phyloP scores from a whole-genome alignment of 306 rosid genomes.

The Neltuma alba region DNA sequence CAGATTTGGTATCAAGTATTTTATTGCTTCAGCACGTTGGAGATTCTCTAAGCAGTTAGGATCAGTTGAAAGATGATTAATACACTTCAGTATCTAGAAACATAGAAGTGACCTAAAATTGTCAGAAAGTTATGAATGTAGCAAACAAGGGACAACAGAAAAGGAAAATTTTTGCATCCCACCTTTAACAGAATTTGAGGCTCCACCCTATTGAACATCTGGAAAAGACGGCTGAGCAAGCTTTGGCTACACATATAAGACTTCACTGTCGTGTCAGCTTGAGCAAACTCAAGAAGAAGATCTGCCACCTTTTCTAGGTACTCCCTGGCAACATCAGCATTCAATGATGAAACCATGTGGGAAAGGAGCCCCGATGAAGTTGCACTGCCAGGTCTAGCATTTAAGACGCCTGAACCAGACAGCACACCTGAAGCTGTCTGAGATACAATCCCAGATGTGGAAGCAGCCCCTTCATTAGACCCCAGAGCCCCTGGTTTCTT shows the following conservation, averaged over 20 bases:
- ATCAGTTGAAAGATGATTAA: constrained; percentile 95
- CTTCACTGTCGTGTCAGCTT: constrained; percentile 94
- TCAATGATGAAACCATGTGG: constrained; percentile 91
- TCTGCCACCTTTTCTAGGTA: constrained; percentile 97
- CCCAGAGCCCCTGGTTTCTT: constrained; percentile 71
- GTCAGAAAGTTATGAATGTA: constrained; percentile 23
- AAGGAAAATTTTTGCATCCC: constrained; percentile 20
- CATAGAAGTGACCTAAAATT: constrained; percentile 28
- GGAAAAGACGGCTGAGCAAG: constrained; percentile 97
- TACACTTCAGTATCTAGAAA: constrained; percentile 83
- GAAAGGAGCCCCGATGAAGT: constrained; percentile 97
- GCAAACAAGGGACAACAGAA: constrained; percentile 20
- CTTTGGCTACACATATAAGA: constrained; percentile 96
- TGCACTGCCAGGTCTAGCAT: constrained; percentile 99
- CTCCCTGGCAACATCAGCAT: constrained; percentile 94
- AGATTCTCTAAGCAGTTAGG: constrained; percentile 99
- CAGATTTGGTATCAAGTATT: constrained; percentile 95
- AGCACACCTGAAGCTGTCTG: constrained; percentile 98
- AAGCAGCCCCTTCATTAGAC: constrained; percentile 82
- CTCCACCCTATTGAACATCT: constrained; percentile 98
- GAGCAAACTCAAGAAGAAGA: constrained; percentile 98
- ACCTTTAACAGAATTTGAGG: constrained; percentile 97
- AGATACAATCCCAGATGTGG: constrained; percentile 88
- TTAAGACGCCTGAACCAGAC: constrained; percentile 98
- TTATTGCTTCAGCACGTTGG: constrained; percentile 98